Conservation (phyloP, 1,139 yeast genomes). For the Candida sojae region DNA sequence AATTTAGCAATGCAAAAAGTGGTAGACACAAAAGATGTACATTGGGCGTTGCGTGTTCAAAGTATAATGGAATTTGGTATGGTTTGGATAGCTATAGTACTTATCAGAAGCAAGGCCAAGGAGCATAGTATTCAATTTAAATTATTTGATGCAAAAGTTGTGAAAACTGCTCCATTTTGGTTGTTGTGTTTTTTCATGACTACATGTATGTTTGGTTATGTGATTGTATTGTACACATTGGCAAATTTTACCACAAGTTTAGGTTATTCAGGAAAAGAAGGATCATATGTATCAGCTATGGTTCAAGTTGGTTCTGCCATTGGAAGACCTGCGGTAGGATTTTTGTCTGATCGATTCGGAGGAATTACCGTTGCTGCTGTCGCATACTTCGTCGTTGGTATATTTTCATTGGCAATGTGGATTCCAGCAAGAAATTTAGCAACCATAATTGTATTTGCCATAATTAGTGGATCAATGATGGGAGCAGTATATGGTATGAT, state of each 20-base stretch:
- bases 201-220: conserved; percentile 49
- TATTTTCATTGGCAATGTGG: conserved; percentile 37
- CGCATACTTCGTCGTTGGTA: conserved; percentile 23
- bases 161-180: conserved; percentile 33
- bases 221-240: conserved; percentile 43
- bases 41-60: conserved; percentile 41
- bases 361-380: conserved; percentile 36
- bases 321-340: conserved; percentile 46
- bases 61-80: conserved; percentile 36
- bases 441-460: conserved; percentile 26
- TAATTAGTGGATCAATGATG: conserved; percentile 30
- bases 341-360: conserved; percentile 39
- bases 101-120: conserved; percentile 25
- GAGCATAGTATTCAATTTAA: conserved; percentile 31
- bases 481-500: conserved; percentile 31
- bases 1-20: conserved; percentile 39
- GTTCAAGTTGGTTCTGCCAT: conserved; percentile 41
- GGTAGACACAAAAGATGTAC: conserved; percentile 25
- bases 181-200: conserved; percentile 32
- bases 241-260: conserved; percentile 47
- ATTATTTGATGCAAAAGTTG: conserved; percentile 30
- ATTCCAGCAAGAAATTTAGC: conserved; percentile 36
- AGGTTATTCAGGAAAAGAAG: conserved; percentile 43
- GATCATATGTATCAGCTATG: conserved; percentile 48
- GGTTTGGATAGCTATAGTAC: conserved; percentile 30